A percentile compares a stretch with the other conserved stretches of the same genome.
phyloP scores from a whole-genome alignment of 2,329 filamentous ascomycete genomes.

The Plectosphaerella cucumerina region DNA sequence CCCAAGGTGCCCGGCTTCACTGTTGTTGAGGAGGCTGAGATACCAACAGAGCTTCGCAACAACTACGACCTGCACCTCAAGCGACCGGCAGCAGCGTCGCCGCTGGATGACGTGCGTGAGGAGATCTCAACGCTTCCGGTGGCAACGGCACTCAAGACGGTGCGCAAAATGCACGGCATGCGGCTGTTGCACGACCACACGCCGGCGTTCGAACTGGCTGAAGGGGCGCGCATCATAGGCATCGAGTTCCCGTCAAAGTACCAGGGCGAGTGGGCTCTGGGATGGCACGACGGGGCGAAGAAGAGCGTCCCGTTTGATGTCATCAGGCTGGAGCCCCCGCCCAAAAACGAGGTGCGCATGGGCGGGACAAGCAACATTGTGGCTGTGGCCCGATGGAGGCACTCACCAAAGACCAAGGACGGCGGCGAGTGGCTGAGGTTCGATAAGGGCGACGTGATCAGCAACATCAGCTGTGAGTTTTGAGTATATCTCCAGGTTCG shows the following conservation, averaged over 20 bases:
- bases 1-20: slow-evolving; percentile 43
- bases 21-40: slow-evolving; percentile 38
- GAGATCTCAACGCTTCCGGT: slow-evolving; percentile 39
- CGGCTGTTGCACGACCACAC: slow-evolving; percentile 40
- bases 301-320: slow-evolving; percentile 46
- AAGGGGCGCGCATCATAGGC: slow-evolving; percentile 45
- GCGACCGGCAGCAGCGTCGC: slow-evolving; percentile 32
- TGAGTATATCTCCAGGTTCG: neutral
- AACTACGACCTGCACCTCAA: slow-evolving; percentile 51
- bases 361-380: slow-evolving; percentile 41
- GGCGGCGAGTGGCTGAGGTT: slow-evolving; percentile 51
- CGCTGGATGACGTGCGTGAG: slow-evolving; percentile 32
- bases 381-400: slow-evolving; percentile 50
- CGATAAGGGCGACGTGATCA: slow-evolving; percentile 63
- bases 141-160: slow-evolving; percentile 40
- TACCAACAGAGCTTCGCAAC: slow-evolving; percentile 36
- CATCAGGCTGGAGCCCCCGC: slow-evolving; percentile 43
- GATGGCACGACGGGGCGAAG: slow-evolving; percentile 50
- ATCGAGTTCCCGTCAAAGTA: slow-evolving; percentile 48
- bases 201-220: slow-evolving; percentile 39
- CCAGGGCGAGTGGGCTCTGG: slow-evolving; percentile 52
- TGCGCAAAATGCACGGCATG: slow-evolving; percentile 43
- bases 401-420: slow-evolving; percentile 37
- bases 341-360: slow-evolving; percentile 40
- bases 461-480: slow-evolving; percentile 55